Conservation (phyloP, 192 early-diverging fungal species). For the Obelidium mucronatum region DNA sequence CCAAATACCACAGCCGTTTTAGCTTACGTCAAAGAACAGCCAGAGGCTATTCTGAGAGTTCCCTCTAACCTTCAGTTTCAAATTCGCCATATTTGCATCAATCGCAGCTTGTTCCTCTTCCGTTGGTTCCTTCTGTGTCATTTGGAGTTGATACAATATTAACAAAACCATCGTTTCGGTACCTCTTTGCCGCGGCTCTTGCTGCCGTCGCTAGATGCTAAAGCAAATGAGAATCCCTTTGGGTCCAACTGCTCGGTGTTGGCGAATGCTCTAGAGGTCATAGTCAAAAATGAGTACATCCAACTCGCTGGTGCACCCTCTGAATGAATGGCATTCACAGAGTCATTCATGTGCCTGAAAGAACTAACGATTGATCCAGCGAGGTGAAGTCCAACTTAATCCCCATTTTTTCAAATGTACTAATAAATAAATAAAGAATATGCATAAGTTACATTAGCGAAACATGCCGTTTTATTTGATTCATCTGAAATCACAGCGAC, state of each 20-base stretch:
- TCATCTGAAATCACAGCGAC: neutral
- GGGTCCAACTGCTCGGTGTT: slow-evolving; percentile 2
- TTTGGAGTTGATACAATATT: too few species aligned
- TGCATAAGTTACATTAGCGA: too few species aligned
- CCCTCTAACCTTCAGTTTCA: slow-evolving; percentile 54
- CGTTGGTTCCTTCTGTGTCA: slow-evolving; percentile 22
- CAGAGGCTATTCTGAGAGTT: neutral
- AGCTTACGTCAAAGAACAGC: neutral
- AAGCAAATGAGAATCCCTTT: slow-evolving; percentile 11
- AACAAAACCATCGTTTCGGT: too few species aligned
- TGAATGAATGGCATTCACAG: neutral
- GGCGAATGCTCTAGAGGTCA: neutral
- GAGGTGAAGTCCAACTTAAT: slow-evolving; percentile 14
- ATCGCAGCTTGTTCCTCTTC: slow-evolving; percentile 29
- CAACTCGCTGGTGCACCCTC: too few species aligned
- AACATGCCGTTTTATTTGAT: too few species aligned
- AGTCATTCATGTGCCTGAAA: neutral
- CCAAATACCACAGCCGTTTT: neutral
- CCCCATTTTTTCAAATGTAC: neutral
- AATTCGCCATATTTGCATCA: slow-evolving; percentile 45
- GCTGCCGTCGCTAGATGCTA: neutral
- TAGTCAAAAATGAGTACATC: too few species aligned
- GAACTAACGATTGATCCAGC: slow-evolving; percentile 22
- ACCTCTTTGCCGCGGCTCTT: too few species aligned
- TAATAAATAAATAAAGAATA: too few species aligned